Base-by-base conservation (phyloP, 2,329 filamentous ascomycete genomes). In the Zasmidium citrigriseum region DNA sequence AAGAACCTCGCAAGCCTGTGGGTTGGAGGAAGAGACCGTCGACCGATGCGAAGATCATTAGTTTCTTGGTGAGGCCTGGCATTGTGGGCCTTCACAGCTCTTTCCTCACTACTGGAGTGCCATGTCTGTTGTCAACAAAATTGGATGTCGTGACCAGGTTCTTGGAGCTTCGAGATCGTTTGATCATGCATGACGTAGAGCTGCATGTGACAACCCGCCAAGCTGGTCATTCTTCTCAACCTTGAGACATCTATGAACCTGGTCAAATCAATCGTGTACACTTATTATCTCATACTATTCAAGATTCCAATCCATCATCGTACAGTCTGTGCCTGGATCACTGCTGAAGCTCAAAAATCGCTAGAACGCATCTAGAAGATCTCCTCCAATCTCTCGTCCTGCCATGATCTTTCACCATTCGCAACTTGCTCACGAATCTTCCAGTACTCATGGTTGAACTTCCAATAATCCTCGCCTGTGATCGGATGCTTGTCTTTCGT, bases 361-460 rank as follows among this genome's bases (percentile, higher is more conserved):
- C 4, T n/a, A 12, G 9, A 2, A 22, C 25, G 4, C 25, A 12
- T 21, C 57, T 71, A 86, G 71, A 88, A 96, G 58, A 96, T 88
- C 67, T 89, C 87, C 77, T 96, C 91, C 72, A 92, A 70, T 22
- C 85, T 55, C 60, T 72, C 64, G 14, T 69, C 83, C 62, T 85
- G 83, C 92, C 93, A 90, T 72, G 74, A 68, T 54, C 79, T 80
- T 68, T 80, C 80, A 52, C 89, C 85, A 55, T 81, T 76, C 20
- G 86, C 87, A 44, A 87, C 88, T 73, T 80, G 81, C 52, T 89
- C 82, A 61, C 91, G 82, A 68, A 86, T 80, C 68, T 85, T 81
- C 95, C 95, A 99, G 75, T 99, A 99, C 73, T 89, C 84, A 41
- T 89, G 89, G 69, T 87, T 96, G 70, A 93, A 96, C 66, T 87